Conservation (phyloP, 257 asterid species). For the Solanum clarkiae region DNA sequence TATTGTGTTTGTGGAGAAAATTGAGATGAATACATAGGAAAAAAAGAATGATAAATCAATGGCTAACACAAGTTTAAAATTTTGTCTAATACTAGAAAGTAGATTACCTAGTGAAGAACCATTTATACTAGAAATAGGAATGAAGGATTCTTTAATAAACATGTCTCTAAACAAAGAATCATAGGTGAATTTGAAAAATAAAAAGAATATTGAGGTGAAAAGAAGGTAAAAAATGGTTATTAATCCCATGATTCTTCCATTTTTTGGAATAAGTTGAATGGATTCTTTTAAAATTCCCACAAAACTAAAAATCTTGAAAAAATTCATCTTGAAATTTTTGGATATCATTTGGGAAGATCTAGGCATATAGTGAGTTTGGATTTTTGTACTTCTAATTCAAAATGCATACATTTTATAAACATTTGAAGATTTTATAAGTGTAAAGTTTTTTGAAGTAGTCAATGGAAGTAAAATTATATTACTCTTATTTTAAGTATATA, state of each 20-base stretch:
- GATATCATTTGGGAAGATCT: not conserved
- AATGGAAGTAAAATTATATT: not conserved
- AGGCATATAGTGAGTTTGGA: not conserved
- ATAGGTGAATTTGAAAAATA: conserved; percentile 1
- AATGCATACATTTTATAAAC: not conserved
- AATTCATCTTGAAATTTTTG: not conserved
- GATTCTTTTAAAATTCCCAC: conserved; percentile 15
- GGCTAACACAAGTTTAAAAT: conserved; percentile 1
- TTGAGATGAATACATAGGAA: conserved; percentile 7
- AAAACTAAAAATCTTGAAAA: conserved; percentile 3
- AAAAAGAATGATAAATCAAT: conserved; percentile 10
- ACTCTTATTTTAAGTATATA: not conserved
- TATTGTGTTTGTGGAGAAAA: conserved; percentile 17
- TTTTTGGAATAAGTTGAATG: conserved; percentile 17
- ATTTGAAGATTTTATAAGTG: not conserved
- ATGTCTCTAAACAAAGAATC: conserved; percentile 1
- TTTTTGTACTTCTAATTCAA: not conserved
- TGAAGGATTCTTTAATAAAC: not conserved
- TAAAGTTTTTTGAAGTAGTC: not conserved
- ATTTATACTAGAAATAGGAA: conserved; percentile 7
- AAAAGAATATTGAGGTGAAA: not conserved
- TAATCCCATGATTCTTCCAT: conserved; percentile 23
- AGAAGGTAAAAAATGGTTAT: conserved; percentile 5
- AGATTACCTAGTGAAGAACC: not conserved
- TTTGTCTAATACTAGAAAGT: not conserved